Percentiles rank a stretch among this genome's conserved stretches.
Conservation (phyloP, 2,329 filamentous ascomycete species). For the Botrytis byssoidea region DNA sequence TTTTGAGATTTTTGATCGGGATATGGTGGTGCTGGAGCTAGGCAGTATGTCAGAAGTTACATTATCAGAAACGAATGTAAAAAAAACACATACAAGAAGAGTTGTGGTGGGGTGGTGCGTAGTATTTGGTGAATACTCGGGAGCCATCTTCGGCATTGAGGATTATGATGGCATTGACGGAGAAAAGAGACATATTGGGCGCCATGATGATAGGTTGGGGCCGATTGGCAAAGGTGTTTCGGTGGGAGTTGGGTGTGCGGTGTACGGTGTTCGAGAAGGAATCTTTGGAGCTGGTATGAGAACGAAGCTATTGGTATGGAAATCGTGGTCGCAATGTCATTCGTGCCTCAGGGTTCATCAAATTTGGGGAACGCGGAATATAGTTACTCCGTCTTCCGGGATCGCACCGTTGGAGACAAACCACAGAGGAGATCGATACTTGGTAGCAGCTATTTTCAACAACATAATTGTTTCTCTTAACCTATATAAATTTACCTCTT, state of each 20-base stretch:
- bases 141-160: constrained; percentile 84
- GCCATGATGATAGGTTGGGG: constrained; percentile 54
- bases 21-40: constrained; percentile 65
- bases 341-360: background rate
- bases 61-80: constrained; percentile 52
- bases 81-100: constrained; percentile 28
- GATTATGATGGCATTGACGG: constrained; percentile 74
- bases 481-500: background rate
- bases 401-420: background rate
- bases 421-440: background rate
- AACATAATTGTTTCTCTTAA: background rate
- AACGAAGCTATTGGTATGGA: constrained; percentile 17
- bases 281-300: constrained; percentile 2
- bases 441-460: background rate
- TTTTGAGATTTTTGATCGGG: constrained; percentile 90
- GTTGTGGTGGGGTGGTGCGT: constrained; percentile 63
- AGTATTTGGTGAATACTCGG: constrained; percentile 94
- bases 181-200: constrained; percentile 72
- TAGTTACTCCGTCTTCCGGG: background rate
- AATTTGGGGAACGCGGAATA: background rate
- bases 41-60: background rate
- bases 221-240: background rate
- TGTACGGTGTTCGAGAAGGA: background rate
- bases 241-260: background rate
- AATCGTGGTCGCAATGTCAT: constrained; percentile 21